Base-by-base conservation (phyloP, 2,329 filamentous ascomycete species). In the Alternaria hordeiaustralica region DNA sequence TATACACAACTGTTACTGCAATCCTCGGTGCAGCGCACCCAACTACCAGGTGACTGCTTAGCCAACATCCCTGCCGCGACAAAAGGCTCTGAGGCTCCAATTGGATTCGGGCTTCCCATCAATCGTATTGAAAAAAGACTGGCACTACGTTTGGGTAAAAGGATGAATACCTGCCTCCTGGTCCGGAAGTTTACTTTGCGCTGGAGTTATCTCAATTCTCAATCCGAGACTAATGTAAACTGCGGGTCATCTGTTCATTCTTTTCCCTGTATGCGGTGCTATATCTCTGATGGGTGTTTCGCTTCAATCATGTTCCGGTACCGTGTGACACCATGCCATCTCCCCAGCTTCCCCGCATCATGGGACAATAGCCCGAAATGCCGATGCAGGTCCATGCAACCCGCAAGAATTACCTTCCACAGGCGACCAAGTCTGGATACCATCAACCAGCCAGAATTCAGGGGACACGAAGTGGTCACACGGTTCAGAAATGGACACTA, bases 341-440 rank as follows among this genome's bases (percentile, higher is more conserved):
- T 61, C 59, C 61, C 61, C 64, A 50, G 57, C 36, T 60, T 69
- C 58, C 64, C 55, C 64, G 44, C 64, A 68, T 67, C 45, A 15
- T 13, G 59, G 44, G 36, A 41, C 46, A 36, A 58, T 71, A 28
- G 10, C 60, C 71, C 71, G 71, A 70, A 55, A 50, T 44, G 9
- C 71, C 71, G 71, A 43, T 30, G 62, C 62, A 66, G 49, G 58
- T 61, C 36, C 5, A 49, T 41, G 57, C 47, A 55, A 55, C 26
- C 20, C 55, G 49, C 45, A 63, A 41, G 6, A 33, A 55, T 26
- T 30, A 13, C 44, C 44, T 44, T 25, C 36, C 23, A 33, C 57
- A 44, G 55, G 44, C 36, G 12, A 46, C 26, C 25, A 44, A 44
- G 23, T 43, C 25, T 30, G 6, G 25, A 20, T 5, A 46, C 5